Percentiles rank a stretch among this genome's conserved stretches.
phyloP scores from a whole-genome alignment of 2,329 filamentous ascomycete genomes.

The Akanthomyces muscarius region DNA sequence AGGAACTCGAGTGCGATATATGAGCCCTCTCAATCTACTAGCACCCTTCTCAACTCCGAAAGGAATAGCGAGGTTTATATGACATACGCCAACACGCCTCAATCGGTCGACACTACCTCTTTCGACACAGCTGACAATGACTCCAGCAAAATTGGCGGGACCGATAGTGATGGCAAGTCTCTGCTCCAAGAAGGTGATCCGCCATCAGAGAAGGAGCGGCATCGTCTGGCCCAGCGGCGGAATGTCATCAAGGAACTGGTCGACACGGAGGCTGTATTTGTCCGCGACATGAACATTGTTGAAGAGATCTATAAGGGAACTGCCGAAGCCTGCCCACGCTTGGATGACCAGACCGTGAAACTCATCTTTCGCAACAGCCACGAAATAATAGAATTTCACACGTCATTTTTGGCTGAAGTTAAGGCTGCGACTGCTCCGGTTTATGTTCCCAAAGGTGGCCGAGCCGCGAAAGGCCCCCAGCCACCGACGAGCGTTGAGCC shows the following conservation, averaged over 20 bases:
- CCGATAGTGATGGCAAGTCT: slow-evolving; percentile 36
- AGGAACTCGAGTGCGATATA: slow-evolving; percentile 40
- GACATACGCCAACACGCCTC: slow-evolving; percentile 40
- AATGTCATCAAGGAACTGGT: slow-evolving; percentile 88
- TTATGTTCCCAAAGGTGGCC: slow-evolving; percentile 61
- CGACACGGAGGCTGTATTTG: slow-evolving; percentile 87
- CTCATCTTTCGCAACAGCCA: slow-evolving; percentile 90
- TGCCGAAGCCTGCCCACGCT: slow-evolving; percentile 72
- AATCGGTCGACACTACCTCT: slow-evolving; percentile 45
- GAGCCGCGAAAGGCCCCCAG: slow-evolving; percentile 40
- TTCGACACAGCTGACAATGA: slow-evolving; percentile 40
- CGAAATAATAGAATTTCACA: slow-evolving; percentile 84
- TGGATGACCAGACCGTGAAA: slow-evolving; percentile 81
- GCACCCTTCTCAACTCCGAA: slow-evolving; percentile 41
- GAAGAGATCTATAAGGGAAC: slow-evolving; percentile 98
- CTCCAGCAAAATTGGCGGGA: slow-evolving; percentile 31
- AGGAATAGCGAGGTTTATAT: slow-evolving; percentile 44
- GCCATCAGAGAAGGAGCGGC: slow-evolving; percentile 53
- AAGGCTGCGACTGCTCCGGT: slow-evolving; percentile 77
- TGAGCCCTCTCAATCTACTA: slow-evolving; percentile 35
- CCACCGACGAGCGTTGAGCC: slow-evolving; percentile 39
- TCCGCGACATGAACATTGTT: slow-evolving; percentile 94
- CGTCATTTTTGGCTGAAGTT: slow-evolving; percentile 70
- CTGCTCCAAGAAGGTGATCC: slow-evolving; percentile 37
- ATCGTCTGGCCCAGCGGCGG: slow-evolving; percentile 73